Conservation (phyloP, 305 asterid species). For the Fraxinus sp. region DNA sequence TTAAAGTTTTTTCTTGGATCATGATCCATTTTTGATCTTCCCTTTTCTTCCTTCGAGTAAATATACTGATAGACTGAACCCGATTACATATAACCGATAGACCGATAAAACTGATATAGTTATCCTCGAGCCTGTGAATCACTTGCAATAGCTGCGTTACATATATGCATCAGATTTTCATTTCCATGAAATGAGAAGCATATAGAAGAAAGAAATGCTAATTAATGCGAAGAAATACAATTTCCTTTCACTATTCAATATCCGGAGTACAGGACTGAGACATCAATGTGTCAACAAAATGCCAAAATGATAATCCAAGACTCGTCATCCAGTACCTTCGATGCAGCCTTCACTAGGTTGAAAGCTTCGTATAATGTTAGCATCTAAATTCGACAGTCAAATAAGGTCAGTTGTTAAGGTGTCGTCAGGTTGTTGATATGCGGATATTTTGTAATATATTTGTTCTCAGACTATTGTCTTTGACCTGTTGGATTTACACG, state of each 20-base stretch:
- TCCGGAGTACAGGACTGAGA: constrained; percentile 34
- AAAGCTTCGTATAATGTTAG: constrained; percentile 59
- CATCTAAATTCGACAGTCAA: constrained; percentile 46
- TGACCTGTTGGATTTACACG: constrained; percentile 36
- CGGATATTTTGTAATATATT: constrained; percentile 58
- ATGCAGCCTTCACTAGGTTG: constrained; percentile 39
- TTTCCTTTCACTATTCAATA: constrained; percentile 44
- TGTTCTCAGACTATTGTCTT: constrained; percentile 51
- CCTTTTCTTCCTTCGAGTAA: not conserved
- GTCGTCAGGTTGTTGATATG: constrained; percentile 55
- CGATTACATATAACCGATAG: too few species aligned
- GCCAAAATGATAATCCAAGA: constrained; percentile 26
- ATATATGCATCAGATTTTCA: constrained; percentile 39
- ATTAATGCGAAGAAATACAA: constrained; percentile 41
- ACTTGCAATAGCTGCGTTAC: constrained; percentile 23
- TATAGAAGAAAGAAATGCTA: constrained; percentile 22
- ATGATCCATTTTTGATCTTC: not conserved
- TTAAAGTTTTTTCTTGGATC: not conserved
- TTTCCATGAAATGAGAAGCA: constrained; percentile 29
- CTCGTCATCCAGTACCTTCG: constrained; percentile 6
- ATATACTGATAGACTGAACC: not conserved
- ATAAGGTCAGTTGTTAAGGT: constrained; percentile 51
- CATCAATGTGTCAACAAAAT: constrained; percentile 37
- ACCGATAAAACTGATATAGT: not conserved
- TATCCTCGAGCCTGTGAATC: not conserved